Evolutionary conservation across 1,139 yeast species (phyloP).

Genomic region (Saccharomycopsis hybrid): DNA sequence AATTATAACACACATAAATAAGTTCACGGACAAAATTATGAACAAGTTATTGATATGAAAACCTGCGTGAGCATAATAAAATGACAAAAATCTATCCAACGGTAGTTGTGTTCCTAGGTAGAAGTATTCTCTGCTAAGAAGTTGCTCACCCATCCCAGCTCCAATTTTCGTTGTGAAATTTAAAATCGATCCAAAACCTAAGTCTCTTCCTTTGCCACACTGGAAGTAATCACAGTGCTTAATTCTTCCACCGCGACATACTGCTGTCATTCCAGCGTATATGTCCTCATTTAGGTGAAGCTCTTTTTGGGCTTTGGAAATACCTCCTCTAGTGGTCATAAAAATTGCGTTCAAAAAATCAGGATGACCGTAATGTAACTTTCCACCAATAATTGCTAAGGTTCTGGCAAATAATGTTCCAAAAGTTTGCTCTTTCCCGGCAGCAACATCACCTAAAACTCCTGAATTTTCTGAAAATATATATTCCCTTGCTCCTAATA

Average conservation of each 20-base stretch:
- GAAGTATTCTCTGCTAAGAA: slow-evolving; percentile 69
- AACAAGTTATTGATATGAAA: slow-evolving; percentile 68
- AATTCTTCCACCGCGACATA: slow-evolving; percentile 68
- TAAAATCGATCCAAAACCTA: slow-evolving; percentile 70
- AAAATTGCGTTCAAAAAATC: slow-evolving; percentile 63
- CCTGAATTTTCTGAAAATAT: slow-evolving; percentile 71
- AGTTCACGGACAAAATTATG: slow-evolving; percentile 61
- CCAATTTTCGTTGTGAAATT: slow-evolving; percentile 74
- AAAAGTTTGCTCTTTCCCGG: slow-evolving; percentile 72
- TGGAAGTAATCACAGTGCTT: slow-evolving; percentile 73
- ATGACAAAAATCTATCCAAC: slow-evolving; percentile 66
- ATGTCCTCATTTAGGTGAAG: slow-evolving; percentile 71
- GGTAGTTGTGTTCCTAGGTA: slow-evolving; percentile 68
- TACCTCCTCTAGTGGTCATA: slow-evolving; percentile 74
- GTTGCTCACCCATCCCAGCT: slow-evolving; percentile 80
- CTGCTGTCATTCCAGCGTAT: slow-evolving; percentile 69
- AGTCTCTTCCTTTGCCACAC: slow-evolving; percentile 78
- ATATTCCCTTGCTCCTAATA: slow-evolving; percentile 71
- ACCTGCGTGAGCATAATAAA: slow-evolving; percentile 73
- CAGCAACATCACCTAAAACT: slow-evolving; percentile 71
- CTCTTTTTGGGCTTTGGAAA: slow-evolving; percentile 69
- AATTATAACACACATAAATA: slow-evolving; percentile 58
- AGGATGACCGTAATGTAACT: slow-evolving; percentile 71
- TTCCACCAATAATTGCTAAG: slow-evolving; percentile 66
- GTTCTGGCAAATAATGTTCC: slow-evolving; percentile 72